Evolutionary conservation across 169 alveolate genomes (phyloP), one percentile per base, ranked within the genome.

Genomic region (Babesia ovata): DNA sequence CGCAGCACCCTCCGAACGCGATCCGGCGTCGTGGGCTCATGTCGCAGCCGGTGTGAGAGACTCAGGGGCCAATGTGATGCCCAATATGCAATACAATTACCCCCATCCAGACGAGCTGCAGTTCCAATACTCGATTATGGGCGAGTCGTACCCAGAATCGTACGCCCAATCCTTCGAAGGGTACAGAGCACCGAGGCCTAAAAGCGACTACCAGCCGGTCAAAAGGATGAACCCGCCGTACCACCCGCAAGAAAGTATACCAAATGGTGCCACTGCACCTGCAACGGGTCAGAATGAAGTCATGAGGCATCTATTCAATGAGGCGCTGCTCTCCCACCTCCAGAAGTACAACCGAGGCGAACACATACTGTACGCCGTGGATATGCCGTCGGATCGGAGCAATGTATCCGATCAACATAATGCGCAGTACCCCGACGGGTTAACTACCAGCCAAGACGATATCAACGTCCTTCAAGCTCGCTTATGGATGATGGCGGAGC

Each of bases 11-110:
- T n/a, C 26, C 14, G 70, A 75, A 0, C 77, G 62, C 12, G 71
- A 75, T 13, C 0, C 54, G 17, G 14, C 67, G 21, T 75, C 84
- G 21, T 75, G 84, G 84, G 65, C 77, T 0, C 39, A 75, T 21
- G 70, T 75, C 16, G 65, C 84, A 2, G 70, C 84, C 3, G 84
- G 77, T 2, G 21, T 46, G 17, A 45, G 39, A 42, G 59, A 29
- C n/a, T 33, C 39, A 11, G 36, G 8, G 24, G 71, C 28, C 16
- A 19, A 7, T 0, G 36, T 28, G 10, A 14, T 2, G 14, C 17
- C 26, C 14, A 8, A 3, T 11, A 7, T 12, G 16, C 42, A 57
- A 13, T 62, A 48, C 19, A 11, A 33, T 6, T 63, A 65, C 36
- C 36, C 12, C 46, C 67, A 75, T 26, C 28, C 84, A 0, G 70